Conservation (phyloP, 495 filamentous ascomycete genomes). For the Letharia columbiana region DNA sequence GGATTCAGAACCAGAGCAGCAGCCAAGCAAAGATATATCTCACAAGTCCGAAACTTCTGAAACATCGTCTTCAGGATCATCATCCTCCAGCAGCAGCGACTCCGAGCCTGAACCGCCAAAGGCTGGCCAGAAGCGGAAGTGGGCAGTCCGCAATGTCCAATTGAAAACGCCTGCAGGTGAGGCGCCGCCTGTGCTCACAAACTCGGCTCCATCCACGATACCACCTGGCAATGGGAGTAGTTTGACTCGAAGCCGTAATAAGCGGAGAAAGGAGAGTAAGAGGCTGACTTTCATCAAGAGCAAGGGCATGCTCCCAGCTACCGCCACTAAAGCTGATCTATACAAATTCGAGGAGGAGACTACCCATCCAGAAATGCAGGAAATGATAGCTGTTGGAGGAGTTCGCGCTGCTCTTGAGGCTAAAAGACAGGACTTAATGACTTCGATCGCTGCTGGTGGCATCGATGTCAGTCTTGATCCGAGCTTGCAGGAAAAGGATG, state of each 20-base stretch:
- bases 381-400: conserved; percentile 20
- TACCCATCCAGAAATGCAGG: conserved; percentile 16
- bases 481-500: neutral
- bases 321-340: conserved; percentile 43
- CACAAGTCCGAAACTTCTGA: neutral
- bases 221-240: conserved; percentile 35
- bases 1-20: conserved; percentile 22
- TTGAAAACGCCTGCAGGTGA: neutral
- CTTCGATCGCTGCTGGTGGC: conserved; percentile 43
- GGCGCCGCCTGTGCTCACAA: conserved; percentile 1
- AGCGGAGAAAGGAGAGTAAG: conserved; percentile 41
- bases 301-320: conserved; percentile 39
- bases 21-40: neutral
- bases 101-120: conserved; percentile 28
- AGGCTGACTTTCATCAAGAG: conserved; percentile 42
- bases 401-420: conserved; percentile 37
- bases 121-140: neutral
- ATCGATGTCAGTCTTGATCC: conserved; percentile 10
- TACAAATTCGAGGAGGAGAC: conserved; percentile 31
- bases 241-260: conserved; percentile 47
- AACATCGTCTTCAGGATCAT: conserved; percentile 17
- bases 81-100: conserved; percentile 17
- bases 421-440: conserved; percentile 44
- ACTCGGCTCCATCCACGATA: neutral
- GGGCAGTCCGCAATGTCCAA: neutral